Percentiles rank a stretch among this genome's conserved stretches.
Evolutionary conservation across 495 filamentous ascomycete genomes (phyloP).

Genomic region (Polyplosphaeria fusca): DNA sequence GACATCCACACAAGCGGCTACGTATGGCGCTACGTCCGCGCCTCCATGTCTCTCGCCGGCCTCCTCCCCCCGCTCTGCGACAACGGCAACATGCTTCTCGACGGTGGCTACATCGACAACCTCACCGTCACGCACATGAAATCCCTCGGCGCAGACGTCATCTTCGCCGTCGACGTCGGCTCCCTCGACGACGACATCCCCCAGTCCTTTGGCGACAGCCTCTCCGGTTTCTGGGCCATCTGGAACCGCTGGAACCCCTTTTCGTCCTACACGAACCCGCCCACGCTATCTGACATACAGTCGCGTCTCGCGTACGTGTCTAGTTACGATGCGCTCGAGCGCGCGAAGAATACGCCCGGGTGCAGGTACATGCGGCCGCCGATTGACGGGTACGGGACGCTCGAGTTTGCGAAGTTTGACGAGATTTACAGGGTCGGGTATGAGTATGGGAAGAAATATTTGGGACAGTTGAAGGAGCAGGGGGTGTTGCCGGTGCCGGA

Average conservation of each 20-base stretch:
- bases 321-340: conserved; percentile 86
- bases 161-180: conserved; percentile 95
- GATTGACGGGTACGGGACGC: conserved; percentile 85
- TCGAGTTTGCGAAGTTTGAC: conserved; percentile 96
- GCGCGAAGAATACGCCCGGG: conserved; percentile 81
- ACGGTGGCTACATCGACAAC: conserved; percentile 97
- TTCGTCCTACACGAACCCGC: conserved; percentile 79
- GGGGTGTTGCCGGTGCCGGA: conserved; percentile 66
- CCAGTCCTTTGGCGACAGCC: conserved; percentile 84
- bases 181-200: conserved; percentile 85
- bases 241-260: conserved; percentile 97
- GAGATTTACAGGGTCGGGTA: conserved; percentile 93
- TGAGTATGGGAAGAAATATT: conserved; percentile 73
- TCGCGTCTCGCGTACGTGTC: conserved; percentile 90
- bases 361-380: conserved; percentile 95
- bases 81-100: conserved; percentile 91
- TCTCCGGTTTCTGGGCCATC: conserved; percentile 93
- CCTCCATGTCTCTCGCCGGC: conserved; percentile 93
- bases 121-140: conserved; percentile 97
- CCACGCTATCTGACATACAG: conserved; percentile 94
- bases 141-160: conserved; percentile 82
- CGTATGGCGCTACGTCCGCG: conserved; percentile 92
- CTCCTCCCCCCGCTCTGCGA: conserved; percentile 92
- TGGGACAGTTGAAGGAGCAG: conserved; percentile 69
- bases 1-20: conserved; percentile 95